These are phyloP conservation scores for Podospora tetraspora DNA, from an alignment of 495 filamentous ascomycete species.

Conservation along the genomic window DNA sequence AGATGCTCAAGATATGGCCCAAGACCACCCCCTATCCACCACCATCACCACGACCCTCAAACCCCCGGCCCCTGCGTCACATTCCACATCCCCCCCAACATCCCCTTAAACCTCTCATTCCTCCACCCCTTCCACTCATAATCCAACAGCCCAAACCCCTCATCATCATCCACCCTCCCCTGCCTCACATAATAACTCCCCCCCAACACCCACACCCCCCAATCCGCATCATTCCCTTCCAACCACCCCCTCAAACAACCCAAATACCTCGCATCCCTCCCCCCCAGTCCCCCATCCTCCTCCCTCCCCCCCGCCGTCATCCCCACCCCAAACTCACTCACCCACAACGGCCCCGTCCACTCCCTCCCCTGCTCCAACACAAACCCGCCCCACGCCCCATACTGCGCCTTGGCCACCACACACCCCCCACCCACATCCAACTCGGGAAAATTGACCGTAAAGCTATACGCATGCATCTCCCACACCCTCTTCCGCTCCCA, in stretches of 20 bases:
- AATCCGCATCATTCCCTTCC: conserved; percentile 45
- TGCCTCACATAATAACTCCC: conserved; percentile 47
- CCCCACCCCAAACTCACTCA: conserved; percentile 48
- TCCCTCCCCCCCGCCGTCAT: conserved; percentile 34
- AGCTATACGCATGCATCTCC: conserved; percentile 49
- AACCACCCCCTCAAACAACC: conserved; percentile 42
- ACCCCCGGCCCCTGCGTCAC: conserved; percentile 37
- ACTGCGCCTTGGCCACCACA: conserved; percentile 33
- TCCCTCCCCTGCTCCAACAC: conserved; percentile 38
- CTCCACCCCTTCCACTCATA: conserved; percentile 42
- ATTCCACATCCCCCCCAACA: conserved; percentile 38
- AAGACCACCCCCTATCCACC: not conserved
- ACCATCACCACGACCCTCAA: not conserved
- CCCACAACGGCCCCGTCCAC: conserved; percentile 44
- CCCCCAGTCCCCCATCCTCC: conserved; percentile 6
- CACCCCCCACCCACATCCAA: conserved; percentile 30
- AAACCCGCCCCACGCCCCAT: conserved; percentile 40
- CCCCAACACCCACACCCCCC: conserved; percentile 47
- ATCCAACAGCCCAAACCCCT: conserved; percentile 41
- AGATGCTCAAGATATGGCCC: not conserved
- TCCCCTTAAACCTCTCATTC: conserved; percentile 33
- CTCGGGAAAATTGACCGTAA: conserved; percentile 41
- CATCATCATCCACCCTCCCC: conserved; percentile 38
- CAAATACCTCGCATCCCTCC: conserved; percentile 32
- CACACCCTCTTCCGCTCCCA: conserved; percentile 46